Evolutionary conservation across 192 early-diverging fungal species (phyloP).

Genomic region (Lunasporangiospora selenospora): DNA sequence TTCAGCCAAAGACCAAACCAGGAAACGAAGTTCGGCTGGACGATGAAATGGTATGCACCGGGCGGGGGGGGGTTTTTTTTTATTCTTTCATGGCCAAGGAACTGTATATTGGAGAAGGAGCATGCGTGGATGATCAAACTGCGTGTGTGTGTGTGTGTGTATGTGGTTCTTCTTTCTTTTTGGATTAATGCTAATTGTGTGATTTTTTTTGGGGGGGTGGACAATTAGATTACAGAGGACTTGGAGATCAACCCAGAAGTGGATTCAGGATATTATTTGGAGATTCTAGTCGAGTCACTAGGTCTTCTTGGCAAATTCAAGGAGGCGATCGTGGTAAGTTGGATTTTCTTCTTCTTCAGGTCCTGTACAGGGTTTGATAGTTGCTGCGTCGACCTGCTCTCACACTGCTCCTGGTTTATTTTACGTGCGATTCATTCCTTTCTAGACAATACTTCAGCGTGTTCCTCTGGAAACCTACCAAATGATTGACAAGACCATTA

Average conservation of each 20-base stretch:
- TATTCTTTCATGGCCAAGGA: too few species aligned
- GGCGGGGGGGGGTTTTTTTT: not conserved
- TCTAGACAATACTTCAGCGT: constrained; percentile 72
- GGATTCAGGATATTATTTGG: constrained; percentile 79
- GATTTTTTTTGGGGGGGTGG: too few species aligned
- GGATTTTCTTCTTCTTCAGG: not conserved
- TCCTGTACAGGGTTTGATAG: too few species aligned
- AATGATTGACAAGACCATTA: constrained; percentile 75
- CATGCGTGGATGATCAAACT: not conserved
- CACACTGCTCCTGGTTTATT: not conserved
- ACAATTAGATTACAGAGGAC: constrained; percentile 61
- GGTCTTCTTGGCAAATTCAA: constrained; percentile 61
- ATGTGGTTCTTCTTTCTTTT: too few species aligned
- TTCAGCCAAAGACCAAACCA: constrained; percentile 36
- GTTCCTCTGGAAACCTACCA: constrained; percentile 73
- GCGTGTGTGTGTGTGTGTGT: too few species aligned
- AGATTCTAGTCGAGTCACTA: constrained; percentile 77
- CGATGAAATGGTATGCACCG: constrained; percentile 58
- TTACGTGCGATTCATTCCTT: constrained; percentile 19
- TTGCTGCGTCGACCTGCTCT: not conserved
- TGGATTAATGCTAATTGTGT: too few species aligned
- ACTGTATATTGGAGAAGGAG: too few species aligned
- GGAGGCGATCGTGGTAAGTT: constrained; percentile 55
- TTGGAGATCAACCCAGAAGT: constrained; percentile 75
- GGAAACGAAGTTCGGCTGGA: constrained; percentile 49